Conservation (phyloP, 768 basidiomycete genomes). For the Xanthoconium stramineum region DNA sequence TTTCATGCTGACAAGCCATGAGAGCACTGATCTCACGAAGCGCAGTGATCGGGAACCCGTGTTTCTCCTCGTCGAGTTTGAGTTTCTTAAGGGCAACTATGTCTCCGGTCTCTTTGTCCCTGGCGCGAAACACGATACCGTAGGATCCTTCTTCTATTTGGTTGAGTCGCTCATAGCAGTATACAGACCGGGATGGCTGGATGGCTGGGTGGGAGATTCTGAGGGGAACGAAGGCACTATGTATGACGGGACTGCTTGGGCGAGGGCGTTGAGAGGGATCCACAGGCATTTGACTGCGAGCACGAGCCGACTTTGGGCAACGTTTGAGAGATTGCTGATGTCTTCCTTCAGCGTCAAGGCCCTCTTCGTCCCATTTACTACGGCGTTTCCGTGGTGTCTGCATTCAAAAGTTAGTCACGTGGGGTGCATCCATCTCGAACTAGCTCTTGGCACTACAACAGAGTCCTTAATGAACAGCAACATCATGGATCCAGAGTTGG, state of each 20-base stretch:
- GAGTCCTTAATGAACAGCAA: constrained; percentile 13
- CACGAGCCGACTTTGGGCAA: constrained; percentile 41
- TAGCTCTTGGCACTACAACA: too few relatives aligned
- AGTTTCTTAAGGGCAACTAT: constrained; percentile 97
- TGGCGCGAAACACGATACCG: constrained; percentile 94
- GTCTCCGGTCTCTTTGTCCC: constrained; percentile 91
- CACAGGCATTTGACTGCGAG: constrained; percentile 11
- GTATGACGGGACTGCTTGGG: constrained; percentile 21
- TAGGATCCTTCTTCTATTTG: constrained; percentile 99
- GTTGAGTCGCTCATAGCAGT: constrained; percentile 90
- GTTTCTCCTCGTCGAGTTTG: constrained; percentile 97
- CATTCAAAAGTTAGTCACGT: constrained; percentile 16
- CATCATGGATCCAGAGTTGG: constrained; percentile 24
- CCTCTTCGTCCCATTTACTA: constrained; percentile 67
- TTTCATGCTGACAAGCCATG: constrained; percentile 91
- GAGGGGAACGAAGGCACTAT: constrained; percentile 73
- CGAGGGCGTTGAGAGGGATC: constrained; percentile 17
- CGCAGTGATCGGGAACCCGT: constrained; percentile 97
- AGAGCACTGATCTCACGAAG: constrained; percentile 94
- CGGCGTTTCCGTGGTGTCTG: constrained; percentile 59
- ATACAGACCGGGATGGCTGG: constrained; percentile 86
- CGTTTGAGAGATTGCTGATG: constrained; percentile 49
- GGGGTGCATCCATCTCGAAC: not conserved
- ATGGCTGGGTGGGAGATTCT: constrained; percentile 77
- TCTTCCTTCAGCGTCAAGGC: constrained; percentile 40